A percentile compares a stretch with the other conserved stretches of the same genome.
Evolutionary conservation across 2,329 filamentous ascomycete genomes (phyloP).

Genomic region (Magnaporthiopsis incrustans): DNA sequence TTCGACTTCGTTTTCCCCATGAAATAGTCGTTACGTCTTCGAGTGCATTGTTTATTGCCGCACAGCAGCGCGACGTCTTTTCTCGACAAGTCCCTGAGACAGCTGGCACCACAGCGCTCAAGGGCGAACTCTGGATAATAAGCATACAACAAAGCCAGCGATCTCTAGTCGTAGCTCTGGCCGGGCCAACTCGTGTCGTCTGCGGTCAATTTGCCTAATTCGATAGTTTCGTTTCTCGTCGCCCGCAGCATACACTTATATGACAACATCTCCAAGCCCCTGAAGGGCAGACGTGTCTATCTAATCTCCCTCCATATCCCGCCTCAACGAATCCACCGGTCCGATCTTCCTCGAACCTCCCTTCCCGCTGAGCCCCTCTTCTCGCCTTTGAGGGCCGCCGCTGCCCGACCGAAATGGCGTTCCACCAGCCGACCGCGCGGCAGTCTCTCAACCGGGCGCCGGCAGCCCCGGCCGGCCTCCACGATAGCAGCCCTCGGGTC

Average conservation of each 20-base stretch:
- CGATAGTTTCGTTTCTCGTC: not conserved
- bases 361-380: not conserved
- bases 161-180: not conserved
- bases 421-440: conserved; percentile 21
- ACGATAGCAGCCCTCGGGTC: not conserved
- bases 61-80: too few species aligned
- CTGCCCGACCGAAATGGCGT: conserved; percentile 12
- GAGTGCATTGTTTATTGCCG: not conserved
- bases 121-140: not conserved
- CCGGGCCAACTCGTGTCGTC: not conserved
- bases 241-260: not conserved
- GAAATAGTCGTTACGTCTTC: too few species aligned
- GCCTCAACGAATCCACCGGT: too few species aligned
- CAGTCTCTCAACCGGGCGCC: conserved; percentile 37
- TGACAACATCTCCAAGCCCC: not conserved
- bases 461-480: not conserved
- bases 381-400: not conserved
- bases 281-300: too few species aligned
- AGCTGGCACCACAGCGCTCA: not conserved
- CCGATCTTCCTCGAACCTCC: not conserved
- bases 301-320: too few species aligned
- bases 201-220: not conserved
- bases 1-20: not conserved
- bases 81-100: not conserved
- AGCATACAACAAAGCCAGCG: not conserved